phyloP scores from a whole-genome alignment of 164 flowering plant species.

The Akebia trifoliata region DNA sequence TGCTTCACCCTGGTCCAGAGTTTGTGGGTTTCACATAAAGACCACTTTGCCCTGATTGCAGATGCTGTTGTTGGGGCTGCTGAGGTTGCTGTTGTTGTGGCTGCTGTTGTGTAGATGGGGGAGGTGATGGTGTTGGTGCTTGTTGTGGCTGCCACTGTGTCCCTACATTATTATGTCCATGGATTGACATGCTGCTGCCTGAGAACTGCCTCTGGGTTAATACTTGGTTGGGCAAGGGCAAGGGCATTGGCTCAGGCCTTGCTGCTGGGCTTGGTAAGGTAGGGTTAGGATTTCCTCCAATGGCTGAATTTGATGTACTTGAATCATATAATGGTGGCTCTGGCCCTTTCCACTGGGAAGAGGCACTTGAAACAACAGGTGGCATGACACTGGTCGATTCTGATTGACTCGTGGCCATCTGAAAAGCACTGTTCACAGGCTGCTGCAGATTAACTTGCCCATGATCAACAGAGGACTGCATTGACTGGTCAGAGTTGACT shows the following conservation, averaged over 20 bases:
- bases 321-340: constrained; percentile 44
- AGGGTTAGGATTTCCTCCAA: constrained; percentile 32
- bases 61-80: constrained; percentile 18
- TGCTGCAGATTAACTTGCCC: constrained; percentile 34
- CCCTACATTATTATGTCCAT: constrained; percentile 36
- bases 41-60: constrained; percentile 40
- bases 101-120: background rate
- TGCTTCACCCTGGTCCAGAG: constrained; percentile 44
- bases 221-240: constrained; percentile 28
- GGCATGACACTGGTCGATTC: constrained; percentile 35
- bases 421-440: constrained; percentile 24
- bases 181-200: constrained; percentile 28
- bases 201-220: constrained; percentile 48
- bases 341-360: constrained; percentile 40
- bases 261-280: constrained; percentile 19
- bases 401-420: constrained; percentile 18
- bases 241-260: constrained; percentile 32
- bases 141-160: constrained; percentile 39
- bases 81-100: constrained; percentile 16
- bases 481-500: constrained; percentile 31
- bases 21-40: constrained; percentile 36
- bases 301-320: constrained; percentile 21
- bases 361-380: constrained; percentile 27
- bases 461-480: constrained; percentile 34
- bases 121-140: constrained; percentile 13